A percentile compares a stretch with the other conserved stretches of the same genome.
Evolutionary conservation across 169 alveolate species (phyloP).

Genomic region (Eimeria tenella): DNA sequence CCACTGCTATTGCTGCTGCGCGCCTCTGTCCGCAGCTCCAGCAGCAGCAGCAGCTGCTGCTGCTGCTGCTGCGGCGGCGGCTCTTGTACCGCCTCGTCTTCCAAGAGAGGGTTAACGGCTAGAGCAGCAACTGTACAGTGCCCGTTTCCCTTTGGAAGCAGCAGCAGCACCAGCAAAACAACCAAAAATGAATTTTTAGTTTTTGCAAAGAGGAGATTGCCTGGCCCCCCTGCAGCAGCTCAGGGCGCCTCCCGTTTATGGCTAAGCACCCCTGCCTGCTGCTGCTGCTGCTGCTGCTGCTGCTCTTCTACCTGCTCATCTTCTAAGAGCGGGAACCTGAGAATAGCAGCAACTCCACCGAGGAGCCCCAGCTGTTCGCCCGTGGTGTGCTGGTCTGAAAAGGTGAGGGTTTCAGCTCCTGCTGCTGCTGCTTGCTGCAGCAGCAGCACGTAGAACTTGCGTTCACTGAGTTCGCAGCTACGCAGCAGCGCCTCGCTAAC

Average conservation of each 20-base stretch:
- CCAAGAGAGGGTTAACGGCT: conserved; percentile 65
- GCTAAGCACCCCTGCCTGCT: not conserved
- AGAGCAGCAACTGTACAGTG: conserved; percentile 28
- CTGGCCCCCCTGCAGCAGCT: not conserved
- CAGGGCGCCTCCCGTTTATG: conserved; percentile 28
- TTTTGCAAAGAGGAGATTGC: too few relatives aligned
- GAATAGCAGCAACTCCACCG: conserved; percentile 76
- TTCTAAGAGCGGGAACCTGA: conserved; percentile 67
- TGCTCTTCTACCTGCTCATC: not conserved
- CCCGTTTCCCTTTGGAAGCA: not conserved
- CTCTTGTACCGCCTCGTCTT: conserved; percentile 2
- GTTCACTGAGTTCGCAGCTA: not conserved
- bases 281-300: conserved; percentile 1
- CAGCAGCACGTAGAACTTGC: conserved; percentile 52
- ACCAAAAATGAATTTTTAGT: not conserved
- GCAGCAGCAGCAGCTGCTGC: not conserved
- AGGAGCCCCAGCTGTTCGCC: conserved; percentile 74
- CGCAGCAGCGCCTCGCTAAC: conserved; percentile 68
- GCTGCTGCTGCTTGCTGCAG: conserved; percentile 53
- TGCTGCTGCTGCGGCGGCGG: conserved; percentile 40
- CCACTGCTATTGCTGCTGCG: not conserved
- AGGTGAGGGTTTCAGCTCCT: conserved; percentile 70
- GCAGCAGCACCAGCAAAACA: too few relatives aligned
- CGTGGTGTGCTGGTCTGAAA: conserved; percentile 72
- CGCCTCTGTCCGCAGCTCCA: not conserved